Base-by-base conservation (phyloP, 192 early-diverging fungal genomes). In the Rhizophagus clarus region DNA sequence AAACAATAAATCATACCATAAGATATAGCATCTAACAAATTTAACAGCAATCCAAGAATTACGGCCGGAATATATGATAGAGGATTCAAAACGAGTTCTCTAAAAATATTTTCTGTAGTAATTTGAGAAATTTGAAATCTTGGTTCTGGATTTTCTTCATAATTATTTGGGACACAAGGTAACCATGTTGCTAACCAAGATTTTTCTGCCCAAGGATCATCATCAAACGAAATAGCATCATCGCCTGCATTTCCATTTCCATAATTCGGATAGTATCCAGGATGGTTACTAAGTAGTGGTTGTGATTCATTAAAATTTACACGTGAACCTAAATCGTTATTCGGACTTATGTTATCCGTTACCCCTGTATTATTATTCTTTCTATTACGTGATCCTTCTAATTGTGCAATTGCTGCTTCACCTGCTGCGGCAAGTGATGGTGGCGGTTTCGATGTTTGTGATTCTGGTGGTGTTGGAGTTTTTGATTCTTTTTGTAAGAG, bases 21-120 rank as follows among this genome's bases (percentile, higher is more conserved):
- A 37, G 93, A 93, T 45, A 97, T 89, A 12, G 96, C 95, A 83
- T 99, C 98, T 51, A 99, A 87, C 56, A 99, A 82, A 85, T 97
- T 99, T 47, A 99, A 86, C 61, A 98, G 89, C 56, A 98, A 83
- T 2, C 96, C 97, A 12, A 99, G 89, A 45, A 95, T 83, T 4
- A 97, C 97, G 0, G 97, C 96, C 7, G 98, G 98, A 9, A 97
- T 85, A 80, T 90, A 95, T 28, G 88, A 86, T 67, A 92, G 66
- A 1, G 91, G 93, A 71, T 88, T 86, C 14, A 85, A 45, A 17
- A 88, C 26, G 26, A 76, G 31, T 12, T 85, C 31, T 61, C 24
- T 37, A 69, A 76, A 66, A 62, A 78, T 66, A 29, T 56, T 72
- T 24, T 77, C 31, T 29, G 49, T 66, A 37, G 77, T 79, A 24